Evolutionary conservation across 495 filamentous ascomycete species (phyloP), one percentile per base, ranked within the genome.

Genomic region (Aspergillus bertholletiae): DNA sequence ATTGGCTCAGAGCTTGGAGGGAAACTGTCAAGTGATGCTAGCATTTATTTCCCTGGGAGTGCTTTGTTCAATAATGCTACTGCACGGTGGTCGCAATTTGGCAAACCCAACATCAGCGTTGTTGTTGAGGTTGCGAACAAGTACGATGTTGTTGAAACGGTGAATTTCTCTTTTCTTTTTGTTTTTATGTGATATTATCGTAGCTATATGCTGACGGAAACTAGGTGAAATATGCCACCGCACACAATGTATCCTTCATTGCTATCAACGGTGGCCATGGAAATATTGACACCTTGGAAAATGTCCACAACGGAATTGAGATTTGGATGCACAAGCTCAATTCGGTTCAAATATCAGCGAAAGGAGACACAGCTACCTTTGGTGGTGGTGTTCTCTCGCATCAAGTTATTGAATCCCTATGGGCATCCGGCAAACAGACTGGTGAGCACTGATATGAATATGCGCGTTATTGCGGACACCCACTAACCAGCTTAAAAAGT

Each of bases 321-420:
- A 62, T 62, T 43, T 62, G 52, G 55, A 34, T 62, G 44, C 51
- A 53, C 18, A 54, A 58, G 27, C 51, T 62, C 21, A 53, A 57
- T 32, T 40, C 43, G 0, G 24, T 57, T 30, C 8, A 20, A 15
- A 51, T 62, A 30, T 32, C 55, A 0, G 48, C 45, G 5, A 49
- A 53, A 28, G 59, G 59, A 3, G 20, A 55, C 20, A 62, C 59
- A 0, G 59, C 54, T 18, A 62, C 55, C 0, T 44, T 62, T 22
- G 59, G 59, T 3, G 59, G 59, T 32, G 59, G 59, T 24, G 46
- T 57, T 23, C 47, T 39, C 8, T 62, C 59, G 6, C n/a, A 18
- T 7, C 27, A 46, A 1, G n/a, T 58, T 5, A 55, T 52, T 7
- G 35, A 53, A 12, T 20, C 48, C 15, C 52, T 62, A 6, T 62